phyloP scores from a whole-genome alignment of 2,329 filamentous ascomycete species.

The Leptographium wingfieldii region DNA sequence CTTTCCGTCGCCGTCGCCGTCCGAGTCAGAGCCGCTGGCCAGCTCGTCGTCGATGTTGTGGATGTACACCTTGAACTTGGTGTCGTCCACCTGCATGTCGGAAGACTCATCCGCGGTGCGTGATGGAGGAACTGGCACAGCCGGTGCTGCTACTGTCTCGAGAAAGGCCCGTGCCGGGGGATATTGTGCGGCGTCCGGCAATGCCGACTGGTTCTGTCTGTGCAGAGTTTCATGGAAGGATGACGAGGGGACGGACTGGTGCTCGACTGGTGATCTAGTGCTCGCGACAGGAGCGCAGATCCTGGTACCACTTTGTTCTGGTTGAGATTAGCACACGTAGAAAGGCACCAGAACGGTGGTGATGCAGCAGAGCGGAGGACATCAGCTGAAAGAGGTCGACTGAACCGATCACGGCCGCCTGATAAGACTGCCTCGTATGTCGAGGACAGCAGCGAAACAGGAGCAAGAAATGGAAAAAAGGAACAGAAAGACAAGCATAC shows the following conservation, averaged over 20 bases:
- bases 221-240: neutral
- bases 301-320: conserved; percentile 50
- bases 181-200: neutral
- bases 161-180: neutral
- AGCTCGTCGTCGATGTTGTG: conserved; percentile 83
- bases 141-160: neutral
- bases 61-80: conserved; percentile 79
- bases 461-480: neutral
- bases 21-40: conserved; percentile 43
- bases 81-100: conserved; percentile 73
- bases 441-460: neutral
- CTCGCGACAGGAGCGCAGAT: conserved; percentile 54
- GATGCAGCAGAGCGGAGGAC: too few species aligned
- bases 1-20: conserved; percentile 17
- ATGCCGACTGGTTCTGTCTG: neutral
- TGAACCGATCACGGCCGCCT: too few species aligned
- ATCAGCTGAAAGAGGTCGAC: too few species aligned
- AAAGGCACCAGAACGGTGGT: too few species aligned
- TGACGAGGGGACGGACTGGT: conserved; percentile 1
- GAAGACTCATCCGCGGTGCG: conserved; percentile 30
- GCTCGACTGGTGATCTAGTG: conserved; percentile 12
- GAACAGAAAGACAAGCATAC: conserved; percentile 30
- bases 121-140: too few species aligned
- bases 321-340: neutral
- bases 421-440: neutral